Evolutionary conservation across 805 yeast species (phyloP).

Genomic region (Millerago galiae): DNA sequence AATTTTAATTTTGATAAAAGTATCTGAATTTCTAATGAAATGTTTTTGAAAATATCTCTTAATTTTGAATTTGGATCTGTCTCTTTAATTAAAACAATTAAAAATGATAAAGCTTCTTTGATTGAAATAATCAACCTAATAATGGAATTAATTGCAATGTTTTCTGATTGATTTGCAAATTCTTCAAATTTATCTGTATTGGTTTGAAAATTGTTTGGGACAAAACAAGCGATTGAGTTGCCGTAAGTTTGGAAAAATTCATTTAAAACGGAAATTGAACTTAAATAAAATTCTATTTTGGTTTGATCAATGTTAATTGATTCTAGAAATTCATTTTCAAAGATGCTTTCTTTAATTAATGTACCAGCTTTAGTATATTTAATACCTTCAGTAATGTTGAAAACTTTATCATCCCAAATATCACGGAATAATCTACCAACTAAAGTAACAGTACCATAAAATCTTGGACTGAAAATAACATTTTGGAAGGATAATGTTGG

Average conservation of each 20-base stretch:
- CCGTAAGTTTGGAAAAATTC: slow-evolving; percentile 67
- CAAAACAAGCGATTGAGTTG: slow-evolving; percentile 52
- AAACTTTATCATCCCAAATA: slow-evolving; percentile 71
- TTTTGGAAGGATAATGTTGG: slow-evolving; percentile 47
- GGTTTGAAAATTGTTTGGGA: slow-evolving; percentile 45
- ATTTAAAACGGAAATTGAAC: slow-evolving; percentile 61
- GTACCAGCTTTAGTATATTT: slow-evolving; percentile 30
- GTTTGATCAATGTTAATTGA: slow-evolving; percentile 35
- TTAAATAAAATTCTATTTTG: slow-evolving; percentile 62
- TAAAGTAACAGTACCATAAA: slow-evolving; percentile 79
- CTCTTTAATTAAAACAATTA: slow-evolving; percentile 77
- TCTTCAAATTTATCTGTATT: slow-evolving; percentile 41
- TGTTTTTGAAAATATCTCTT: slow-evolving; percentile 61
- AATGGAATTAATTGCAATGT: slow-evolving; percentile 76
- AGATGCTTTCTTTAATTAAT: slow-evolving; percentile 23
- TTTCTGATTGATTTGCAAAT: slow-evolving; percentile 81
- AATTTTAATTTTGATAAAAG: slow-evolving; percentile 63
- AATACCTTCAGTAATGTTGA: slow-evolving; percentile 32
- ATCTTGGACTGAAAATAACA: slow-evolving; percentile 86
- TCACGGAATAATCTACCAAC: slow-evolving; percentile 73
- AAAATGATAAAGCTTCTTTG: slow-evolving; percentile 86
- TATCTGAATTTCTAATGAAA: slow-evolving; percentile 61
- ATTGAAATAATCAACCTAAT: slow-evolving; percentile 68
- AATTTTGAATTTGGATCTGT: slow-evolving; percentile 32
- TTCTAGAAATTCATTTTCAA: slow-evolving; percentile 34